Evolutionary conservation across 352 stramenopile genomes (phyloP).

Genomic region (Globisporangium canariense): DNA sequence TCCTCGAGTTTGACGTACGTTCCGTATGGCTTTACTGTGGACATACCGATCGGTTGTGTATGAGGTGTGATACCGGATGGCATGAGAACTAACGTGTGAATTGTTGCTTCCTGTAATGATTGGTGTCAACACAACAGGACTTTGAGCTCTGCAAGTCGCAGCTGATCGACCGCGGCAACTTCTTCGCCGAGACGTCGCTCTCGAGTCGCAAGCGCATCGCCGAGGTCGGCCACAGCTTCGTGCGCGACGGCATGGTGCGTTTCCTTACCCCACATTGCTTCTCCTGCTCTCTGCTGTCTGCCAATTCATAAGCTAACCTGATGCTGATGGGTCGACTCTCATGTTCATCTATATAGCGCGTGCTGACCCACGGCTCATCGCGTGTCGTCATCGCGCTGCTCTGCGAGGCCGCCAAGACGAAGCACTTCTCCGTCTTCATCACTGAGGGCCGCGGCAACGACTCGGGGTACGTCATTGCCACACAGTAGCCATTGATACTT

Average conservation of each 20-base stretch:
- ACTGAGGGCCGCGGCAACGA: slow-evolving; percentile 91
- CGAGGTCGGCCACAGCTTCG: slow-evolving; percentile 91
- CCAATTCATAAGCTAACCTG: neutral
- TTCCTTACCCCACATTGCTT: neutral
- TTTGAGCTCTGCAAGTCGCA: slow-evolving; percentile 91
- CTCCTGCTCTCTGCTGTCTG: neutral
- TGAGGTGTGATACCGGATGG: neutral
- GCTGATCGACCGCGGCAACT: slow-evolving; percentile 89
- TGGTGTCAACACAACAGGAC: slow-evolving; percentile 36
- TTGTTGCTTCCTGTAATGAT: neutral
- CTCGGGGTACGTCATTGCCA: slow-evolving; percentile 56
- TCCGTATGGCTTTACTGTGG: neutral
- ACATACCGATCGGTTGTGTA: slow-evolving; percentile 3
- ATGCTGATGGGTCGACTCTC: neutral
- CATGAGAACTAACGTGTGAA: neutral
- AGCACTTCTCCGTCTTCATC: slow-evolving; percentile 93
- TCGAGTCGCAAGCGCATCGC: slow-evolving; percentile 92
- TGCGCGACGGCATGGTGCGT: slow-evolving; percentile 89
- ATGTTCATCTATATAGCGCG: slow-evolving; percentile 37
- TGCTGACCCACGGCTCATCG: slow-evolving; percentile 93
- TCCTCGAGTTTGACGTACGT: slow-evolving; percentile 84
- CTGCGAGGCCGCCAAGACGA: slow-evolving; percentile 87
- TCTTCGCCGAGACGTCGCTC: slow-evolving; percentile 92
- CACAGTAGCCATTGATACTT: neutral
- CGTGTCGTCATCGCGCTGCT: slow-evolving; percentile 91